These are phyloP conservation scores for Pythium myriotylum DNA, from an alignment of 352 stramenopile genomes.

Conservation along the genomic window DNA sequence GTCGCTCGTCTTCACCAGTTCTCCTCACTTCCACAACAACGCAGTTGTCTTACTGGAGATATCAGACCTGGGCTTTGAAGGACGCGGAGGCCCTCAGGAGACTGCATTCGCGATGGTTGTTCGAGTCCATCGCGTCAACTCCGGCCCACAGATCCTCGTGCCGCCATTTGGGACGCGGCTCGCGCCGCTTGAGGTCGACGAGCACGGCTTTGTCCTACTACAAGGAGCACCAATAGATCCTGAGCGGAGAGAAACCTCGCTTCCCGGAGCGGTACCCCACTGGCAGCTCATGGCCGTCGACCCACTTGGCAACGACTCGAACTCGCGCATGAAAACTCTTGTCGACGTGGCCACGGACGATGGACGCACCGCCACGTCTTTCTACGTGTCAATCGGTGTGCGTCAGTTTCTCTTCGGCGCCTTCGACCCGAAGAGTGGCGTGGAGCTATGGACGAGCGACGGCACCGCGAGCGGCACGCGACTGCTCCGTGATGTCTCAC, in stretches of 20 bases:
- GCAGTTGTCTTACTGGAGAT: conserved; percentile 41
- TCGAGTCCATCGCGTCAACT: conserved; percentile 38
- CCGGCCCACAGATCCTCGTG: conserved; percentile 42
- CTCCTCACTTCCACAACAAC: conserved; percentile 34
- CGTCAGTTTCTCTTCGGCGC: conserved; percentile 41
- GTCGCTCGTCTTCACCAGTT: conserved; percentile 40
- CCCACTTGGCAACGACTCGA: conserved; percentile 3
- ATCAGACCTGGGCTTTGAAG: conserved; percentile 17
- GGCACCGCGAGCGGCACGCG: conserved; percentile 60
- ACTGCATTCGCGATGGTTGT: conserved; percentile 41
- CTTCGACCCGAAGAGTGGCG: conserved; percentile 17
- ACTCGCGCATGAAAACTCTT: conserved; percentile 6
- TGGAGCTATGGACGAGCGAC: conserved; percentile 84
- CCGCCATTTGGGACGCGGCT: conserved; percentile 41
- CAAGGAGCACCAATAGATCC: conserved; percentile 32
- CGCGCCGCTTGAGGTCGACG: conserved; percentile 42
- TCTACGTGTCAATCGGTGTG: conserved; percentile 12
- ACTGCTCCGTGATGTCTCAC: conserved; percentile 69
- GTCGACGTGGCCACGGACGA: conserved; percentile 6
- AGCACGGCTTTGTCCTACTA: conserved; percentile 42
- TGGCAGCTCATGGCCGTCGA: conserved; percentile 30
- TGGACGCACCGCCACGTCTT: neutral
- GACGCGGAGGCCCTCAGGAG: conserved; percentile 19
- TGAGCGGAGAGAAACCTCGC: no score
- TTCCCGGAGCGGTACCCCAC: neutral